Base-by-base conservation (phyloP, 331 rosid genomes). In the Stylosanthes scabra region DNA sequence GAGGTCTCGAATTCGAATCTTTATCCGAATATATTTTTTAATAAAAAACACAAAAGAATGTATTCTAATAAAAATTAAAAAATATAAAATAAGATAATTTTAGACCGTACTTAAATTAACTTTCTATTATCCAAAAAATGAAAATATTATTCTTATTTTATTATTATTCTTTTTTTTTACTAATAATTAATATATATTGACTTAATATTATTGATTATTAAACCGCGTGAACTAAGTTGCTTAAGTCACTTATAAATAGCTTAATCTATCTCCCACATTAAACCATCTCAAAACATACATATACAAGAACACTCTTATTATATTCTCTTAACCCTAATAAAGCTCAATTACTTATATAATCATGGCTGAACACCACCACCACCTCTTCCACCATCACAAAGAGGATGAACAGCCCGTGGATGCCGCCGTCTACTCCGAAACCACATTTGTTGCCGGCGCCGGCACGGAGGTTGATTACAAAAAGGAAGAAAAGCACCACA, bases 321-420 rank as follows among this genome's bases (percentile, higher is more conserved):
- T 45, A 65, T 25, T 45, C 12, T 25, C 42, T 25, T 29, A 8
- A 27, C 42, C 29, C 61, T 68, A 34, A 29, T 14, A 3, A 51
- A 51, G 25, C 25, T 20, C 14, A 68, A 6, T 40, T 54, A 10
- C 71, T 49, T 50, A 44, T 72, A 78, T 55, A 52, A 52, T 25
- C 29, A 83, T 86, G 90, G 71, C 88, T 59, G 87, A 88, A 10
- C 84, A 72, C 81, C 84, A 70, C 78, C 79, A 49, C 62, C 77
- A 73, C 70, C 83, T 78, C 79, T 84, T 78, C 79, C 91, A 78
- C 91, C 82, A 77, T 74, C 50, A 70, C 60, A 77, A 82, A 71
- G 86, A 80, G 13, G 81, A 82, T 5, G 80, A 84, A 4, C 58
- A 39, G 10, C 81, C 84, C 0, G 41, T 10, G 7, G 11, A 16